Conservation (phyloP, 1,284 basidiomycete species). For the Vanrija humicola region DNA sequence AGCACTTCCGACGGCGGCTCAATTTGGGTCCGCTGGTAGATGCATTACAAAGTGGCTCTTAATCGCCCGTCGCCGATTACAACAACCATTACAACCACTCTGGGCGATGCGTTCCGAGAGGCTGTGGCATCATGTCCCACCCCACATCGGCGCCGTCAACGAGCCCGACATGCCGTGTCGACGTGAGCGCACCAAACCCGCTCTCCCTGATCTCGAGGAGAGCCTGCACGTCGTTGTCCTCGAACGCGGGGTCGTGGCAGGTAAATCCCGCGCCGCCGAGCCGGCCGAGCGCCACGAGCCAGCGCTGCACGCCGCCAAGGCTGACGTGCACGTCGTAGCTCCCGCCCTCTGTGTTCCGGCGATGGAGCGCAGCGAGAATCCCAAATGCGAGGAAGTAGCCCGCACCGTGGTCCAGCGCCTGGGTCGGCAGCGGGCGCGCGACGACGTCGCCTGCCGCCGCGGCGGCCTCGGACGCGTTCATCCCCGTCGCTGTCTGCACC, state of each 20-base stretch:
- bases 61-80: no score
- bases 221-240: not conserved
- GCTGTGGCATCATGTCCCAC: slow-evolving; percentile 1
- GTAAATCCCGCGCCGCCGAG: not conserved
- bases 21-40: no score
- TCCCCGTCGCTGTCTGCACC: slow-evolving; percentile 62
- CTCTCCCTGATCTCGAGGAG: not conserved
- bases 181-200: not conserved
- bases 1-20: no score
- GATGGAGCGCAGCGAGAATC: slow-evolving; percentile 55
- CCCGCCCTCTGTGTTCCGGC: not conserved
- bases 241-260: not conserved
- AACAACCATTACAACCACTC: slow-evolving; percentile 17
- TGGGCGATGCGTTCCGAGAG: not conserved
- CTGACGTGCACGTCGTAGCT: slow-evolving; percentile 1
- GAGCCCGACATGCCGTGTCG: not conserved
- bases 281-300: not conserved
- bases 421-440: slow-evolving; percentile 55
- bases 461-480: slow-evolving; percentile 59
- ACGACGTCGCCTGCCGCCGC: slow-evolving; percentile 47
- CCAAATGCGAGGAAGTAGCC: slow-evolving; percentile 62
- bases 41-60: no score
- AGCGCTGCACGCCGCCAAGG: not conserved
- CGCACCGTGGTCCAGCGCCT: slow-evolving; percentile 62
- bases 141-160: not conserved